Evolutionary conservation across 116 monocot species (phyloP).

Genomic region (Iris pallida): DNA sequence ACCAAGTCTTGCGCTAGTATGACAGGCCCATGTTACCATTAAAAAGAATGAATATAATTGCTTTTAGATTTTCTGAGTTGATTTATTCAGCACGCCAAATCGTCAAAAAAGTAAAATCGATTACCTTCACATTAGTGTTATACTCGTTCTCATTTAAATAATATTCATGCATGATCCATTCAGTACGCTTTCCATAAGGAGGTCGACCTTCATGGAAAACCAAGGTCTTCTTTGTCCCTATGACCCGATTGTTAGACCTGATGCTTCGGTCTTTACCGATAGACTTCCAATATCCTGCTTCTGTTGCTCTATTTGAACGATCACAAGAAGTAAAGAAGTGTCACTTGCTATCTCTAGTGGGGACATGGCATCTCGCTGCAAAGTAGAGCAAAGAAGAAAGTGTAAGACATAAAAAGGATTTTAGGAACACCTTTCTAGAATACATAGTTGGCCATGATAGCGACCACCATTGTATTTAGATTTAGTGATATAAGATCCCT

Average conservation of each 20-base stretch:
- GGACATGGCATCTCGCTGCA: constrained; percentile 55
- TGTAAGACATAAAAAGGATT: too few relatives aligned
- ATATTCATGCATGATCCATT: constrained; percentile 94
- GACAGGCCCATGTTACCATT: too few relatives aligned
- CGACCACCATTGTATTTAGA: too few relatives aligned
- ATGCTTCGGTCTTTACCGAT: constrained; percentile 76
- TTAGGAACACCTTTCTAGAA: too few relatives aligned
- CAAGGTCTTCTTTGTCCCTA: constrained; percentile 83
- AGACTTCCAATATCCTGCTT: constrained; percentile 80
- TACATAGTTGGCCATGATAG: too few relatives aligned
- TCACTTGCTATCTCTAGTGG: constrained; percentile 57
- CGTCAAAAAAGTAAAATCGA: neutral
- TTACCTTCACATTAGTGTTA: constrained; percentile 50
- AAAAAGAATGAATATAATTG: too few relatives aligned
- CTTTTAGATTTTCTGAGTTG: too few relatives aligned
- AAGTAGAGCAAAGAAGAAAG: neutral
- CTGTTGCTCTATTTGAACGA: constrained; percentile 71
- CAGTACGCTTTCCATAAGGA: constrained; percentile 63
- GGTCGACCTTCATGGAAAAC: constrained; percentile 82
- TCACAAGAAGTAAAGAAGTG: constrained; percentile 71
- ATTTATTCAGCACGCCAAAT: too few relatives aligned
- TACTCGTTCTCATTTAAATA: constrained; percentile 55
- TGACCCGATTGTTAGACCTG: constrained; percentile 26
- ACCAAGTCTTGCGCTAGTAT: too few relatives aligned
- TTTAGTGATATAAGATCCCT: too few relatives aligned